Base-by-base conservation (phyloP, 176 grass and related monocot species). In the Cocos nucifera region DNA sequence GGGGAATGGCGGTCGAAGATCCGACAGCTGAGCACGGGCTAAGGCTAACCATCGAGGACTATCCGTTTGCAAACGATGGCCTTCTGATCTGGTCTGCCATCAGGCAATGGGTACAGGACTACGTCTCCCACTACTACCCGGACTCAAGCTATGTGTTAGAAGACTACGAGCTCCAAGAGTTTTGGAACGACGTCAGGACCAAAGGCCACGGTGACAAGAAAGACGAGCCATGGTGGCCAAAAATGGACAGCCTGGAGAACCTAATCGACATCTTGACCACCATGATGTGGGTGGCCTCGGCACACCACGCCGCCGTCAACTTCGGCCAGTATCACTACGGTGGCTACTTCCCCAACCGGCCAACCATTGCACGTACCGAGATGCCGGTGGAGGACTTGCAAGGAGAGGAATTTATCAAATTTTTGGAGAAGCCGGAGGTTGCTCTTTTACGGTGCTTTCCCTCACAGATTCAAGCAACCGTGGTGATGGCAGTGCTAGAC, bases 31-130 rank as follows among this genome's bases (percentile, higher is more conserved):
- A 82, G 68, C 83, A 90, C 66, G 91, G 86, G 29, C 58, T 90
- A 7, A 77, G 50, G 75, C 74, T 96, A 30, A 19, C 74, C 0
- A 60, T 96, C 60, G 21, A 78, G 1, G 91, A 96, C 65, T 96
- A 90, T 61, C 91, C 91, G n/a, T 90, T 90, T 74, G 91, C 91
- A 55, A 82, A 79, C 50, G 91, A 96, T 32, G 91, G 86, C 3
- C 75, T 96, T 0, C 63, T 96, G 1, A 65, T 96, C 16, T 96
- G 91, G 91, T 77, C 82, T 30, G 83, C 83, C 50, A 95, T 87
- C 49, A 62, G 75, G 71, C 22, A 49, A 0, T 95, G 91, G 86
- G 83, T 85, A 4, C 17, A 61, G 51, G 75, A 76, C 48, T 96
- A 96, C 75, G 83, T 96, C 26, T 18, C 74, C 0, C 15, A 79